A percentile compares a stretch with the other conserved stretches of the same genome.
phyloP scores from a whole-genome alignment of 257 asterid genomes.

The Solanum sejunctum region DNA sequence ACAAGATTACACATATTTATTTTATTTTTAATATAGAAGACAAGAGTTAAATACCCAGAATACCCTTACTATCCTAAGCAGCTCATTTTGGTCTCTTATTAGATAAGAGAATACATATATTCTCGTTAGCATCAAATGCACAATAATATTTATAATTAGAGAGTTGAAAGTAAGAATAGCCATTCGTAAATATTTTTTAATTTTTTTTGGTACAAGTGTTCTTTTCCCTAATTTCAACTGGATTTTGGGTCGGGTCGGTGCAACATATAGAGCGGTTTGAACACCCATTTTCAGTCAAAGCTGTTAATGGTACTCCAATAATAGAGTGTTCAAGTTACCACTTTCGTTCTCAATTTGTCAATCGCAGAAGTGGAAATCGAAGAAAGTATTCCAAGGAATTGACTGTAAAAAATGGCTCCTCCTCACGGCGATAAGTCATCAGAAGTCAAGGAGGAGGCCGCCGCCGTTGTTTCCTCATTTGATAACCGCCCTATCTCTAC shows the following conservation, averaged over 20 bases:
- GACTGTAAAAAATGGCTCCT: conserved; percentile 43
- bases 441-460: conserved; percentile 25
- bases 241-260: not conserved
- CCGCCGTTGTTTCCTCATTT: not conserved
- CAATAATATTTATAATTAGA: too few relatives aligned
- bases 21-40: too few relatives aligned
- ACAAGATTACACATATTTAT: too few relatives aligned
- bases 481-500: conserved; percentile 45
- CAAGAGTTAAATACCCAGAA: too few relatives aligned
- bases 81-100: too few relatives aligned
- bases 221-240: not conserved
- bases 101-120: too few relatives aligned
- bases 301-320: not conserved
- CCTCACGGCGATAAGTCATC: conserved; percentile 22
- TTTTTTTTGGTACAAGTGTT: too few relatives aligned
- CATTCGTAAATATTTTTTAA: too few relatives aligned
- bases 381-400: not conserved
- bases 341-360: not conserved
- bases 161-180: too few relatives aligned
- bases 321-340: not conserved
- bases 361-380: not conserved
- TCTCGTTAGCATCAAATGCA: too few relatives aligned
- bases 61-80: too few relatives aligned
- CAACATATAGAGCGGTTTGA: not conserved
- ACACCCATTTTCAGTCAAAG: not conserved